Conservation (phyloP, 2,329 filamentous ascomycete genomes). For the Colletotrichum destructivum region DNA sequence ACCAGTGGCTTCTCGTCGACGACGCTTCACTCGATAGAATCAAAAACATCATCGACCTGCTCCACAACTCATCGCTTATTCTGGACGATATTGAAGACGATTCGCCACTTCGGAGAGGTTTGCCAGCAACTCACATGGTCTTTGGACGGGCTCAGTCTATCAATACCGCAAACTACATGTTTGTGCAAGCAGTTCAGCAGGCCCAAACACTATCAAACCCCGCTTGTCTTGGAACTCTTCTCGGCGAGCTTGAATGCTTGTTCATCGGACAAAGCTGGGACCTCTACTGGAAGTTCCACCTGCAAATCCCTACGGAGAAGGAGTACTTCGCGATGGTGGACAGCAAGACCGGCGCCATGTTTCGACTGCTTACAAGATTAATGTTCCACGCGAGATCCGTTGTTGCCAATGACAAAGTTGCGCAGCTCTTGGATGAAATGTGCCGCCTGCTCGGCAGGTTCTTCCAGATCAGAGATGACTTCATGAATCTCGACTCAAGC, state of each 20-base stretch:
- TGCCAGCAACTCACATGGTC: constrained; percentile 53
- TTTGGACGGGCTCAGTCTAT: constrained; percentile 55
- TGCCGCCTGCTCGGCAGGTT: constrained; percentile 46
- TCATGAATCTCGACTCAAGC: constrained; percentile 48
- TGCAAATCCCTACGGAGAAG: constrained; percentile 42
- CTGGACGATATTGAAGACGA: constrained; percentile 58
- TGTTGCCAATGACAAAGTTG: not conserved
- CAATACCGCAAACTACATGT: constrained; percentile 53
- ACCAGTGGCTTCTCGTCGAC: constrained; percentile 20
- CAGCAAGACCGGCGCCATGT: constrained; percentile 46
- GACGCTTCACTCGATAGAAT: constrained; percentile 8
- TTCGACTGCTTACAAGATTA: constrained; percentile 41
- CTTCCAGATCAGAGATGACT: constrained; percentile 55
- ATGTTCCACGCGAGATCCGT: constrained; percentile 37
- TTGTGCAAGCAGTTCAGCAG: constrained; percentile 46
- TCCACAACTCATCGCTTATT: constrained; percentile 33
- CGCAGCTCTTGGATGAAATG: constrained; percentile 1
- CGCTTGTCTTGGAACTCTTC: constrained; percentile 45
- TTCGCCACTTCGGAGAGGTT: constrained; percentile 52
- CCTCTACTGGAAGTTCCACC: constrained; percentile 47
- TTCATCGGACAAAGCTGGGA: constrained; percentile 50
- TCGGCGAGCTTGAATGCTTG: constrained; percentile 44
- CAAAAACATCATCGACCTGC: constrained; percentile 16
- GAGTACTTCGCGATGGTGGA: constrained; percentile 52
- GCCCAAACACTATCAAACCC: constrained; percentile 40